Evolutionary conservation across 148 eudicot species (phyloP).

Genomic region (Cornus kousa): DNA sequence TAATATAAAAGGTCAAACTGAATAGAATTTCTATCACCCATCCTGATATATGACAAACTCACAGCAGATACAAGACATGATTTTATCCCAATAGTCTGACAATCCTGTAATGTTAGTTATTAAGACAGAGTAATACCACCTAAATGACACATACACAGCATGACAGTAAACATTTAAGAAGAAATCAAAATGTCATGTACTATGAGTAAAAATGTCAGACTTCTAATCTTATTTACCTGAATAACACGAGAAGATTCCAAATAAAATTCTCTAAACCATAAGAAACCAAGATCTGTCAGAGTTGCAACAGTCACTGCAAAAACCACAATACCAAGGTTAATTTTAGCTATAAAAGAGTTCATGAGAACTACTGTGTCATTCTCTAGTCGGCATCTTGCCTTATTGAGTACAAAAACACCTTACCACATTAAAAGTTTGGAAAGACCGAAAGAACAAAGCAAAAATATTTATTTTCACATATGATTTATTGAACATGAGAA

Average conservation of each 20-base stretch:
- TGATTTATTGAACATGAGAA: too few relatives aligned
- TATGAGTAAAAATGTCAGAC: background rate
- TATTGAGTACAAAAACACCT: too few relatives aligned
- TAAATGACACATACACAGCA: background rate
- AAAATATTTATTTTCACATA: too few relatives aligned
- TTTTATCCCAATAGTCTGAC: background rate
- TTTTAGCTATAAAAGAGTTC: background rate
- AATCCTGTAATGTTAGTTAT: background rate
- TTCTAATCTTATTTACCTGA: conserved; percentile 54
- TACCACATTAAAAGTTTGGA: too few relatives aligned
- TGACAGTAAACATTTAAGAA: background rate
- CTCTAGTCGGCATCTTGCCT: background rate
- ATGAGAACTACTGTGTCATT: background rate
- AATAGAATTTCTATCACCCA: background rate
- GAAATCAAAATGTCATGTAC: background rate
- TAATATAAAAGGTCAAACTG: background rate
- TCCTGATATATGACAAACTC: background rate
- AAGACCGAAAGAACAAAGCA: too few relatives aligned
- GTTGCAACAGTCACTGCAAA: conserved; percentile 77
- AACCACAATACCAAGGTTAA: conserved; percentile 18
- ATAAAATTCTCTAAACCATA: conserved; percentile 99
- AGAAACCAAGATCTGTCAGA: conserved; percentile 92
- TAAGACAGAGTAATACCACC: too few relatives aligned
- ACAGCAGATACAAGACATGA: background rate
- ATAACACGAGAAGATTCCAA: conserved; percentile 97